Evolutionary conservation across 306 rosid species (phyloP), one percentile per base, ranked within the genome.

Genomic region (Cicer judaicum): DNA sequence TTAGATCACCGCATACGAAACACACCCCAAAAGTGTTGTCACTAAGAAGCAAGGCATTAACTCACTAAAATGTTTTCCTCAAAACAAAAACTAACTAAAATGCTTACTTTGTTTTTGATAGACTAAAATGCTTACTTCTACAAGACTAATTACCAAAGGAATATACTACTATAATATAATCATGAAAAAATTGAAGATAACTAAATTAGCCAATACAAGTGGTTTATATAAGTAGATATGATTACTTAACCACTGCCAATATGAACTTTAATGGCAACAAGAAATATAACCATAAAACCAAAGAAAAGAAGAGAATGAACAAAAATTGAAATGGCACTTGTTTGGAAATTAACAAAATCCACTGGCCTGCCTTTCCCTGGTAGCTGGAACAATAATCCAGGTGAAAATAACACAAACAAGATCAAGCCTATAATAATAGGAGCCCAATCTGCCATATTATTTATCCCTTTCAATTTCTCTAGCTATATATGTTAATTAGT

Each of bases 381-480:
- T 1, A 89, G 84, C 82, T 92, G 98, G 73, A 89, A 92, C 60
- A 92, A 46, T 50, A 92, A 75, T 10, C 98, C 96, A 0, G 94
- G 91, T 11, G 89, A 87, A 64, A 88, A 74, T 52, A 92, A 5
- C 75, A 92, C 91, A 78, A 88, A 90, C 10, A 88, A 85, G 41
- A 87, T 79, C 57, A 85, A 82, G 0, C 91, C 98, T 64, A 88
- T 84, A 2, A 90, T 49, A 16, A 92, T 88, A 0, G 89, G 87
- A 7, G 90, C 93, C 96, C 96, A 92, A 64, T 92, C 98, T n/a
- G 81, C 98, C 96, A 87, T 89, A 24, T 63, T 48, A n/a, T 34
- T 3, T 38, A 1, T 54, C 1, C 12, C 9, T 38, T 21, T 39
- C 7, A 44, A 36, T 0, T 10, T 1, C 7, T 38, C 41, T 24